Base-by-base conservation (phyloP, 495 filamentous ascomycete genomes). In the Penicillium odoratum region DNA sequence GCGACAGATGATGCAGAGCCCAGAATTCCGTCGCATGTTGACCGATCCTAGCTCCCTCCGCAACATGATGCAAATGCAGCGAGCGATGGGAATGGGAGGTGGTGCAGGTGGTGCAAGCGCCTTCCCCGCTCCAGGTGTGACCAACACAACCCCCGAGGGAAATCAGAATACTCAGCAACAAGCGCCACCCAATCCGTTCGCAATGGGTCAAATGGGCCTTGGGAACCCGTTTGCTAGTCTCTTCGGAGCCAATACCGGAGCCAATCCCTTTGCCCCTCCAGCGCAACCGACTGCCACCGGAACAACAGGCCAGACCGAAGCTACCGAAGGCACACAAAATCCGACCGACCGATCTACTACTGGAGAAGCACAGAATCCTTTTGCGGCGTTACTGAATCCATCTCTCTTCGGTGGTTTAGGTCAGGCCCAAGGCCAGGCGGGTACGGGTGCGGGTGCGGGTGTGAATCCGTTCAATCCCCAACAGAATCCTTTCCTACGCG, bases 1-100 rank as follows among this genome's bases (percentile, higher is more conserved):
- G 18, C 88, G 91, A 52, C 82, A 93, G 65, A 85, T 97, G 72
- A 80, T 99, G 64, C 84, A 89, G 56, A 92, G 90, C 26, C 91
- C 92, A 0, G 82, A 89, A 52, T 93, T 97, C 67, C 84, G 95
- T 57, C 82, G 89, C 18, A 96, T 98, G 91, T 86, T 99, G 82
- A 93, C 93, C n/a, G 91, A 95, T 64, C 95, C 95, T 28, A 85
- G 89, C 15, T 84, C 88, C 26, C 78, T 98, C 25, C 82, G 93
- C 42, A 83, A 88, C 61, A 90, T 92, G 59, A 79, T 89, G 43
- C 85, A 89, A 54, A 87, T 98, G 83, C 87, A 90, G 60, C 79
- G 88, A 56, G 77, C 80, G 31, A 83, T 94, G 78, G 81, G 85
- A 9, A 65, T 68, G 49, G 86, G 85, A 26, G 77, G 75, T 11